Conservation (phyloP, 2,329 filamentous ascomycete genomes). For the Aschersonia sp. region DNA sequence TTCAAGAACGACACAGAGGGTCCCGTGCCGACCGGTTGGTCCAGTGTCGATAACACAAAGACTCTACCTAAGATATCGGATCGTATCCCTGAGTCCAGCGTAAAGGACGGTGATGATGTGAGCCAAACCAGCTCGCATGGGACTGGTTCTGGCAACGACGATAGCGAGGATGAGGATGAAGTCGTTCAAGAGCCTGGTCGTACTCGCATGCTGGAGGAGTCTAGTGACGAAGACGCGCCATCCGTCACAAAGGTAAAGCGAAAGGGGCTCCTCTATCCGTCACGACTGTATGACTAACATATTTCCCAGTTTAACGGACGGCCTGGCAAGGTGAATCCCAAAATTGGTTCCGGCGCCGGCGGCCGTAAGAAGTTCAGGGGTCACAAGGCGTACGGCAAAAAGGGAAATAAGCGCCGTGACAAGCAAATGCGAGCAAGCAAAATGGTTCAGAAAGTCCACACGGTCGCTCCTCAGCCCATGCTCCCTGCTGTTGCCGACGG, state of each 20-base stretch:
- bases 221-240: conserved; percentile 36
- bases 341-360: conserved; percentile 13
- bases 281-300: neutral
- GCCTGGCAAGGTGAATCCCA: conserved; percentile 10
- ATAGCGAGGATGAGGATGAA: conserved; percentile 37
- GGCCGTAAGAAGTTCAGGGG: conserved; percentile 34
- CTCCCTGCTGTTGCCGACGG: conserved; percentile 27
- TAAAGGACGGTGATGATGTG: conserved; percentile 30
- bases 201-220: conserved; percentile 46
- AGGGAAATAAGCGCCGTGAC: conserved; percentile 30
- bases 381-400: conserved; percentile 32
- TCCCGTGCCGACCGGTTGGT: conserved; percentile 57
- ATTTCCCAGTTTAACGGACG: conserved; percentile 7
- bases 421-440: conserved; percentile 25
- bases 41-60: conserved; percentile 42
- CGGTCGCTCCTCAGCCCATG: conserved; percentile 19
- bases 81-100: conserved; percentile 26
- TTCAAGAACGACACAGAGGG: conserved; percentile 38
- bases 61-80: conserved; percentile 38
- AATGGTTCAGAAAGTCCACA: conserved; percentile 17
- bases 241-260: conserved; percentile 11
- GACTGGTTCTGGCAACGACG: conserved; percentile 32
- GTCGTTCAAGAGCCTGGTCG: conserved; percentile 13
- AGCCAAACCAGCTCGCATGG: conserved; percentile 33
- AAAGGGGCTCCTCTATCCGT: conserved; percentile 1